Percentiles rank a stretch among this genome's conserved stretches.
phyloP scores from a whole-genome alignment of 2,329 filamentous ascomycete genomes.

The Myriosclerotinia curreyana region DNA sequence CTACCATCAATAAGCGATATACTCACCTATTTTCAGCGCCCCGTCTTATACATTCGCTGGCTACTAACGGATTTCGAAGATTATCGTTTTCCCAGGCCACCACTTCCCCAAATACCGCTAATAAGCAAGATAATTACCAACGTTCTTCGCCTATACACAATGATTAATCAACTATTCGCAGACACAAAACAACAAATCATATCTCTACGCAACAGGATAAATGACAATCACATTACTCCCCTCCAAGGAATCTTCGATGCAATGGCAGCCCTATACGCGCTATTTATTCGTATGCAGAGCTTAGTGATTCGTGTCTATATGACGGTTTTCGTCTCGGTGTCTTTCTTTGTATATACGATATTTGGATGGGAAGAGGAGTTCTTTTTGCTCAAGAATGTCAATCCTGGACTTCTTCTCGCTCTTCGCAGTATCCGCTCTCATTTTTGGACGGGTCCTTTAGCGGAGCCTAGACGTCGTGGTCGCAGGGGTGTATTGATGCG shows the following conservation, averaged over 20 bases:
- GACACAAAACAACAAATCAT: neutral
- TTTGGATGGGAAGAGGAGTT: neutral
- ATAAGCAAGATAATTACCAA: neutral
- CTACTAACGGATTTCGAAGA: neutral
- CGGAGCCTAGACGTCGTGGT: neutral
- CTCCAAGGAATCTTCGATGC: neutral
- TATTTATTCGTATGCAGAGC: neutral
- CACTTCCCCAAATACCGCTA: neutral
- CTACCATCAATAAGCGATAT: neutral
- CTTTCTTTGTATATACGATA: neutral
- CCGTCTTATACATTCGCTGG: neutral
- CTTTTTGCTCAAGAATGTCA: neutral
- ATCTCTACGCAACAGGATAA: neutral
- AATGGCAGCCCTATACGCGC: neutral
- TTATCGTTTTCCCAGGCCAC: neutral
- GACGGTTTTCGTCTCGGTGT: accelerated
- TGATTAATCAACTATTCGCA: neutral
- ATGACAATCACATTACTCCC: neutral
- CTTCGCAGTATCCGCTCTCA: neutral
- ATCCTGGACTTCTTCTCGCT: neutral
- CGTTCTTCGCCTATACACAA: neutral
- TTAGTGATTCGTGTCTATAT: accelerated
- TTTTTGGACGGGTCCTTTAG: neutral
- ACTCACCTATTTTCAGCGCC: neutral
- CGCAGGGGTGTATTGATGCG: neutral